Evolutionary conservation across 2,329 filamentous ascomycete species (phyloP).

Genomic region (Penicillium sp.): DNA sequence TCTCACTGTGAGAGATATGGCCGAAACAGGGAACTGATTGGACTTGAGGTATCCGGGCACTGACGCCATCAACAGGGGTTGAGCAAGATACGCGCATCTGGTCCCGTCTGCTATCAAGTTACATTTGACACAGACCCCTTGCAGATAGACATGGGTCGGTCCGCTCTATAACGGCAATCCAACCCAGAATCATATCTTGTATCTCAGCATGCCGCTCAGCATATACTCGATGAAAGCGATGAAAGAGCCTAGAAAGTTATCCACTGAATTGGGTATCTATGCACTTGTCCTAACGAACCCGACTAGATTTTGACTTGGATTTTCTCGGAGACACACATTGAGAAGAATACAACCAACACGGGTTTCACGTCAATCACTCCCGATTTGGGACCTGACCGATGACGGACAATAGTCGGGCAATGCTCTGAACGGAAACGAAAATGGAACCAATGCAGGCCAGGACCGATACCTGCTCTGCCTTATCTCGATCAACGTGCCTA

Average conservation of each 20-base stretch:
- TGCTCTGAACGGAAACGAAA: background rate
- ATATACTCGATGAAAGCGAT: too few relatives aligned
- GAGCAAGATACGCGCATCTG: background rate
- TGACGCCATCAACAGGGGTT: constrained; percentile 7
- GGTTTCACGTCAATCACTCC: background rate
- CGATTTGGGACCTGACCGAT: background rate
- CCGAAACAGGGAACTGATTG: background rate
- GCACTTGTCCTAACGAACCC: background rate
- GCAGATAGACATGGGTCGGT: background rate
- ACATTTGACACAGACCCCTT: background rate
- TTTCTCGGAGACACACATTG: background rate
- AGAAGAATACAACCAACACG: background rate
- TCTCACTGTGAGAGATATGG: background rate
- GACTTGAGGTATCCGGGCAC: background rate
- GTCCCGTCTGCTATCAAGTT: constrained; percentile 4
- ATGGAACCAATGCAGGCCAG: background rate
- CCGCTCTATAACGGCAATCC: background rate
- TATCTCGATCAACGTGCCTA: background rate
- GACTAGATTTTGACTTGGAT: background rate
- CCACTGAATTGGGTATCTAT: background rate
- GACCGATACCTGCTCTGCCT: background rate
- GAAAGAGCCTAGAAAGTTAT: too few relatives aligned
- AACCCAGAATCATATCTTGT: background rate
- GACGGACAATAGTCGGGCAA: background rate
- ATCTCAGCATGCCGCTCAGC: background rate